Base-by-base conservation (phyloP, 208 protist genomes). In the Leishmania martiniquensis region DNA sequence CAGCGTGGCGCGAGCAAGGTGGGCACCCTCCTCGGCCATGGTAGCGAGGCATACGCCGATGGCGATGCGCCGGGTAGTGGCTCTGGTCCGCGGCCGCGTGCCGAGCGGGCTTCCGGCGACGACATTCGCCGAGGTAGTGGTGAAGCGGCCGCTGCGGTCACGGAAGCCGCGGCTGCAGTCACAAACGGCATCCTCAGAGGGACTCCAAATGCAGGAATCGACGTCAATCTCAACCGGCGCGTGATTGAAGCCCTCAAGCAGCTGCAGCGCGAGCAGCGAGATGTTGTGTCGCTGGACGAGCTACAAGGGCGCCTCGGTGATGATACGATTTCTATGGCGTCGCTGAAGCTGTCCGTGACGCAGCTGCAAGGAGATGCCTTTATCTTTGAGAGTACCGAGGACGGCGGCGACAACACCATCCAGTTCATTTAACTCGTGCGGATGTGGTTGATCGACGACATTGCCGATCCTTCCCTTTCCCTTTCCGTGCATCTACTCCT, bases 341-440 rank as follows among this genome's bases (percentile, higher is more conserved):
- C 82, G 29, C 75, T 96, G 49, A 80, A 85, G 63, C 83, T 67
- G 25, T 81, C 83, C 4, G 81, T 96, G 37, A 77, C 83, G 52
- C 80, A 87, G 77, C 62, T 96, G 52, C 88, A 93, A 67, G 87
- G 85, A 0, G 92, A 96, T 52, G 85, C 76, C n/a, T 95, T 96
- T 78, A 83, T 95, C 51, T 96, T 86, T 68, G 92, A 96, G 68
- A 82, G 79, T 15, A 78, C 78, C 65, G 78, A 84, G 42, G 89
- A 90, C 34, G 87, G 89, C 17, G 86, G 78, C 32, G 86, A 94
- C 69, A 84, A 93, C 63, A 84, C 85, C 15, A 87, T 96, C 73
- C 87, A 94, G 75, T 96, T 96, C 67, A 86, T 96, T 44, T 96
- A 84, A 77, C 34, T 15, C 17, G 34, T 34, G 25, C 45, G 12